Evolutionary conservation across 2,329 filamentous ascomycete species (phyloP), one percentile per base, ranked within the genome.

Genomic region (Karstenula rhodostoma): DNA sequence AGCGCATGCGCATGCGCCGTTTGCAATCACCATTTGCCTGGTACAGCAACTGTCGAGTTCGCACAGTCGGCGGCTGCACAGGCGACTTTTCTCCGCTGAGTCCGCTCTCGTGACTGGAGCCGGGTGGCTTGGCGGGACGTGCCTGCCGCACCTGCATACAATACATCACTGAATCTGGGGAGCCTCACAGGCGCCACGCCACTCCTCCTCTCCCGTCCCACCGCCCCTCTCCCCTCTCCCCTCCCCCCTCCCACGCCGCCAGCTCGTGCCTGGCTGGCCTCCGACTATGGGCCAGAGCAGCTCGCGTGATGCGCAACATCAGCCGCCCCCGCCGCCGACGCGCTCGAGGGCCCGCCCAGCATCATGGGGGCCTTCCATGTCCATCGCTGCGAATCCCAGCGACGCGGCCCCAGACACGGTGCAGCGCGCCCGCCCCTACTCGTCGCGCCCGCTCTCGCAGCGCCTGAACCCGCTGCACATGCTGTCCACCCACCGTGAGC

Each of bases 211-310:
- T 12, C 55, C 37, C 57, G 23, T 49, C 51, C 46, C 37, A 22
- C 46, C 32, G 10, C 7, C 64, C 63, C 58, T 58, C 61, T 52
- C 59, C 50, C 59, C n/a, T n/a, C n/a, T n/a, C n/a, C n/a, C n/a
- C n/a, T n/a, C n/a, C n/a, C 63, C 58, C 60, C 61, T 52, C 59
- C 50, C 59, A 59, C 33, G 63, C 69, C 64, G 62, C 64, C 65
- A 61, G 67, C 70, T 65, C 59, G 57, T 62, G 58, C 64, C 69
- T 66, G 69, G 65, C 64, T 63, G 69, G 64, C 72, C 67, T 67
- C 66, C 57, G 59, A 69, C 58, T 54, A 79, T 79, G 77, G 77
- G 77, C 60, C 77, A 77, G 71, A 72, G 73, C 64, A 73, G 68
- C 65, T 79, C 78, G 23, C 68, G 71, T 66, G 70, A 67, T 62